A percentile compares a stretch with the other conserved stretches of the same genome.
phyloP scores from a whole-genome alignment of 805 yeast species.

The Cyberlindnera bimundalis region DNA sequence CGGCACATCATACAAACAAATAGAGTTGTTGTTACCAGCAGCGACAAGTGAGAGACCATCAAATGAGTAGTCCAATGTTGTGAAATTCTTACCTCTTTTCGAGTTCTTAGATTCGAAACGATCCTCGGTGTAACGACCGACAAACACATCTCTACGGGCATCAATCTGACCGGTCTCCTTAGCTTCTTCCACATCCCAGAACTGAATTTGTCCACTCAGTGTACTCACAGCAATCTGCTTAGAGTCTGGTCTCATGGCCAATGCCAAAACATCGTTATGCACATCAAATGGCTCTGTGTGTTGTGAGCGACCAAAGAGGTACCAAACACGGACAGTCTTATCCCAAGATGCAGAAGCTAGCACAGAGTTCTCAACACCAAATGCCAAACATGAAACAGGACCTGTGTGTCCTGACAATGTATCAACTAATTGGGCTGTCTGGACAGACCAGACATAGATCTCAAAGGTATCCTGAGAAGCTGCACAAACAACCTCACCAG shows the following conservation, averaged over 20 bases:
- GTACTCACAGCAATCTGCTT: constrained; percentile 85
- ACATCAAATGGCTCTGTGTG: constrained; percentile 89
- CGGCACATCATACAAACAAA: constrained; percentile 86
- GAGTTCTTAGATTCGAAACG: constrained; percentile 78
- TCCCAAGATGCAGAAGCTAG: constrained; percentile 97
- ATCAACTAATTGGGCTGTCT: constrained; percentile 88
- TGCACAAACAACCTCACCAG: constrained; percentile 95
- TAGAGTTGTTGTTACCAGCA: constrained; percentile 88
- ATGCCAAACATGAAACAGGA: constrained; percentile 83
- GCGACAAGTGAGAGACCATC: constrained; percentile 89
- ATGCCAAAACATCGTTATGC: constrained; percentile 75
- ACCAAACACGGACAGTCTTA: constrained; percentile 90
- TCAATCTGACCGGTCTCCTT: constrained; percentile 81
- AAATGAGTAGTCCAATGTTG: constrained; percentile 77
- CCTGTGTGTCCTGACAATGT: constrained; percentile 92
- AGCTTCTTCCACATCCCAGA: constrained; percentile 81
- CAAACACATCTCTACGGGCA: constrained; percentile 78
- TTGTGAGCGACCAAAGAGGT: constrained; percentile 80
- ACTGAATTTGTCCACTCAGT: constrained; percentile 78
- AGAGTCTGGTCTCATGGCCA: constrained; percentile 91
- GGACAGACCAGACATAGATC: constrained; percentile 95
- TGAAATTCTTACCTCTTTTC: constrained; percentile 78
- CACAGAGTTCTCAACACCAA: constrained; percentile 72
- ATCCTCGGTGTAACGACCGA: constrained; percentile 82
- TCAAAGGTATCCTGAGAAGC: constrained; percentile 89